These are phyloP conservation scores for Ceratocystis destructans DNA, from an alignment of 2,329 filamentous ascomycete species.

Conservation along the genomic window DNA sequence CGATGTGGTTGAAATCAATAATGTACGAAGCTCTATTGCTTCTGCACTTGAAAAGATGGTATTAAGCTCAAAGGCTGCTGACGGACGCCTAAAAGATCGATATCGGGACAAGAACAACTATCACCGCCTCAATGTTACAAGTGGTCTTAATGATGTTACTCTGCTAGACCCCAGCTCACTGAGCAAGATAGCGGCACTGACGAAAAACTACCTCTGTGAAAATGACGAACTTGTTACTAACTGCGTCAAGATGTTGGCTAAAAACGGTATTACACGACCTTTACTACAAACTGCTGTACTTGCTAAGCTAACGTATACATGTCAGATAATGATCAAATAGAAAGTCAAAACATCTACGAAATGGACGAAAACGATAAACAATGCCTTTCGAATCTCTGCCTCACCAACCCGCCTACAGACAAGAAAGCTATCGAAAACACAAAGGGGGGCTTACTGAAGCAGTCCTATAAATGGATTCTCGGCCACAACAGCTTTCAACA, in stretches of 20 bases:
- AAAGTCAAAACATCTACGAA: too few relatives aligned
- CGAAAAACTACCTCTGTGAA: conserved; percentile 21
- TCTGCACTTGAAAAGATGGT: neutral
- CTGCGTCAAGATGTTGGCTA: neutral
- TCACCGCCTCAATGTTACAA: conserved; percentile 24
- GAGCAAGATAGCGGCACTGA: conserved; percentile 22
- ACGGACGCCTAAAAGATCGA: conserved; percentile 12
- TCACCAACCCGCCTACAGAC: too few relatives aligned
- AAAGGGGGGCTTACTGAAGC: too few relatives aligned
- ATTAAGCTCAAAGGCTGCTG: neutral
- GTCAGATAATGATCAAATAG: too few relatives aligned
- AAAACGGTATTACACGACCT: too few relatives aligned
- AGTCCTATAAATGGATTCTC: too few relatives aligned
- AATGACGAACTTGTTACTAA: neutral
- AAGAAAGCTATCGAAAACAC: too few relatives aligned
- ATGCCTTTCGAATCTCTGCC: too few relatives aligned
- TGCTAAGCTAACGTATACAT: too few relatives aligned
- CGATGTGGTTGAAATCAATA: conserved; percentile 20
- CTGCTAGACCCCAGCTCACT: conserved; percentile 23
- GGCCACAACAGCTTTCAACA: too few relatives aligned
- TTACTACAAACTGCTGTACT: too few relatives aligned
- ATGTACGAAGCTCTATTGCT: conserved; percentile 2
- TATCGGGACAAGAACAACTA: conserved; percentile 22
- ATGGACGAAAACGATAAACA: too few relatives aligned
- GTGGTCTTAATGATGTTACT: conserved; percentile 23